phyloP scores from a whole-genome alignment of 2,329 filamentous ascomycete species.

The Aspergillus awamori region DNA sequence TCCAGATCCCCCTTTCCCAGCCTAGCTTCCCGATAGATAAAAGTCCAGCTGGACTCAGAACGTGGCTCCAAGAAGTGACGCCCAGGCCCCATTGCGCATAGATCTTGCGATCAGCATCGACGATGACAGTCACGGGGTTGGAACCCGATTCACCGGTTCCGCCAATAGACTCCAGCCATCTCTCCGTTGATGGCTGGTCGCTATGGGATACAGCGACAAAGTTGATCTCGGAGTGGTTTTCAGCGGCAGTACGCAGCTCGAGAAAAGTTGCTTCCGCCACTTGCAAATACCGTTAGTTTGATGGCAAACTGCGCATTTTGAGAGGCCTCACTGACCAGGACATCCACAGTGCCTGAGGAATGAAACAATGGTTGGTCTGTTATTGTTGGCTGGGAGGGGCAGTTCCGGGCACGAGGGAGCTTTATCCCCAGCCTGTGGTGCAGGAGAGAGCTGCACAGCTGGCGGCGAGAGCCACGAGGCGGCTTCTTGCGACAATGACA shows the following conservation, averaged over 20 bases:
- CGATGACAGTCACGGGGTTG: not conserved
- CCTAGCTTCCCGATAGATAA: conserved; percentile 1
- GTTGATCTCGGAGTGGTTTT: not conserved
- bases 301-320: not conserved
- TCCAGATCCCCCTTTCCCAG: conserved; percentile 22
- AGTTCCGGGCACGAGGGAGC: conserved; percentile 4
- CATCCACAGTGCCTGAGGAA: conserved; percentile 13
- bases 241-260: not conserved
- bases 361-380: not conserved
- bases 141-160: not conserved
- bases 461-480: conserved; percentile 4
- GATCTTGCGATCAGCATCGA: conserved; percentile 4
- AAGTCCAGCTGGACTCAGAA: not conserved
- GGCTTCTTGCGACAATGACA: not conserved
- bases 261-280: conserved; percentile 6
- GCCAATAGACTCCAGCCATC: not conserved
- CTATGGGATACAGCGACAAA: conserved; percentile 6
- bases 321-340: not conserved
- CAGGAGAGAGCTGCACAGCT: not conserved
- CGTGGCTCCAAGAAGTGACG: not conserved
- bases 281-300: not conserved
- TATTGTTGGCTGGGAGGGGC: not conserved
- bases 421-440: not conserved
- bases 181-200: not conserved
- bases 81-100: conserved; percentile 10